These are phyloP conservation scores for Lichtheimia hyalospora DNA, from an alignment of 371 early-diverging fungal genomes.

Conservation along the genomic window DNA sequence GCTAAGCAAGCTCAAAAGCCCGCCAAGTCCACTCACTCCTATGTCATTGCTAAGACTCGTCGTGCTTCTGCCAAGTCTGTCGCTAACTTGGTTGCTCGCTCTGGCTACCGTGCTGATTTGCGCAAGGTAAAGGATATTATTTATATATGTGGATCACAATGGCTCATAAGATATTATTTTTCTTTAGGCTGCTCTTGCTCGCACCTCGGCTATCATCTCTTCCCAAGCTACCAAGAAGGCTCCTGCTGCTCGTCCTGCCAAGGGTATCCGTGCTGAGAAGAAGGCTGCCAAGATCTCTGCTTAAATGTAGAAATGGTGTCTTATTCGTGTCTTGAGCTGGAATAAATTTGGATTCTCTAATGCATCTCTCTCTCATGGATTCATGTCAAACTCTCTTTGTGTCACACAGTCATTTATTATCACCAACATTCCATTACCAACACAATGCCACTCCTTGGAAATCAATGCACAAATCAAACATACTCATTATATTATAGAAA, in stretches of 20 bases:
- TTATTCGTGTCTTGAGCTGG: no score
- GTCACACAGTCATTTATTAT: no score
- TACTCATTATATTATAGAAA: no score
- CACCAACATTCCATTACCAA: no score
- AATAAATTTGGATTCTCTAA: no score
- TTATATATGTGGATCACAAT: background rate
- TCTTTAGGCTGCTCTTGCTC: slow-evolving; percentile 78
- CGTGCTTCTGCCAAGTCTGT: slow-evolving; percentile 74
- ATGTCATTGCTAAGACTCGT: slow-evolving; percentile 64
- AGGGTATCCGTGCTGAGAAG: slow-evolving; percentile 50
- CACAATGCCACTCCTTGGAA: no score
- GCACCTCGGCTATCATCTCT: slow-evolving; percentile 72
- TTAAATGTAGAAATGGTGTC: no score
- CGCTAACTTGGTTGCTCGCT: slow-evolving; percentile 65
- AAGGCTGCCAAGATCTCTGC: slow-evolving; percentile 23
- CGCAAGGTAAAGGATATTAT: slow-evolving; percentile 53
- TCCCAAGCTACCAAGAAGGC: slow-evolving; percentile 66
- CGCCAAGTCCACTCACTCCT: slow-evolving; percentile 54
- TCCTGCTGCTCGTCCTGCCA: slow-evolving; percentile 51
- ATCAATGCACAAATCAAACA: no score
- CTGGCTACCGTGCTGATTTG: slow-evolving; percentile 80
- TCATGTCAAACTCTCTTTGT: no score
- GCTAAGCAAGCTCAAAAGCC: slow-evolving; percentile 57
- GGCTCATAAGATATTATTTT: background rate
- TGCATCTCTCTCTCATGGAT: no score